These are phyloP conservation scores for Didymella keratinophila DNA, from an alignment of 2,329 filamentous ascomycete genomes.

Conservation along the genomic window DNA sequence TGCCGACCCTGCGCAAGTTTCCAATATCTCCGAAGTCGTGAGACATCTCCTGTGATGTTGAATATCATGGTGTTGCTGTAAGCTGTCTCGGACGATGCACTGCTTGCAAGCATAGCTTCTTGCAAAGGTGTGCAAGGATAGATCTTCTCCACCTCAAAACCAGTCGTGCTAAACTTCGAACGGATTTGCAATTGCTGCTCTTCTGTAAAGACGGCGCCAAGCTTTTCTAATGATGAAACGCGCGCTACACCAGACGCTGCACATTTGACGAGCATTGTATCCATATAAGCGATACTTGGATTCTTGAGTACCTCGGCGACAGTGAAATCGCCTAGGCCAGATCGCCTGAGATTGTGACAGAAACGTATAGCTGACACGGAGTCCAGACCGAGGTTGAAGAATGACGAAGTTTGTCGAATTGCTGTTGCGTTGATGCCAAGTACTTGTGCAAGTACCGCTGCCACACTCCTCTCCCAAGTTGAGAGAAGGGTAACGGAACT, in stretches of 20 bases:
- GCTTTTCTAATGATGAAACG: neutral
- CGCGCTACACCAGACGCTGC: conserved; percentile 37
- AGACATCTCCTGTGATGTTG: conserved; percentile 61
- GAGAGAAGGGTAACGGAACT: neutral
- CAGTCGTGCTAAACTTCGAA: conserved; percentile 21
- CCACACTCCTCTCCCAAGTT: conserved; percentile 63
- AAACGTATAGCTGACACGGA: conserved; percentile 82
- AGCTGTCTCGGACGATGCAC: conserved; percentile 54
- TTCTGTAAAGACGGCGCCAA: conserved; percentile 25
- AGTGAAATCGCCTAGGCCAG: conserved; percentile 60
- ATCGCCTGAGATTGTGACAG: conserved; percentile 63
- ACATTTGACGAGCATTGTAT: neutral
- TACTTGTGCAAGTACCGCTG: conserved; percentile 61
- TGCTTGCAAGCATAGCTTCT: conserved; percentile 80
- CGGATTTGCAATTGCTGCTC: conserved; percentile 27
- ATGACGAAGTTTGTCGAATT: conserved; percentile 72
- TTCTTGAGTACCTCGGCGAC: conserved; percentile 76
- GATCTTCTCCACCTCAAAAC: conserved; percentile 60
- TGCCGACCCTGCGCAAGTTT: conserved; percentile 69
- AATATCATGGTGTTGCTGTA: conserved; percentile 80
- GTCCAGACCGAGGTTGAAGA: conserved; percentile 81
- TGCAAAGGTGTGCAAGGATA: conserved; percentile 87
- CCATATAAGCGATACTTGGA: conserved; percentile 69
- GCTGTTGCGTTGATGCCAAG: conserved; percentile 56
- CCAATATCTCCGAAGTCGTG: conserved; percentile 68